Base-by-base conservation (phyloP, 192 early-diverging fungal species). In the Linnemannia schmuckeri region DNA sequence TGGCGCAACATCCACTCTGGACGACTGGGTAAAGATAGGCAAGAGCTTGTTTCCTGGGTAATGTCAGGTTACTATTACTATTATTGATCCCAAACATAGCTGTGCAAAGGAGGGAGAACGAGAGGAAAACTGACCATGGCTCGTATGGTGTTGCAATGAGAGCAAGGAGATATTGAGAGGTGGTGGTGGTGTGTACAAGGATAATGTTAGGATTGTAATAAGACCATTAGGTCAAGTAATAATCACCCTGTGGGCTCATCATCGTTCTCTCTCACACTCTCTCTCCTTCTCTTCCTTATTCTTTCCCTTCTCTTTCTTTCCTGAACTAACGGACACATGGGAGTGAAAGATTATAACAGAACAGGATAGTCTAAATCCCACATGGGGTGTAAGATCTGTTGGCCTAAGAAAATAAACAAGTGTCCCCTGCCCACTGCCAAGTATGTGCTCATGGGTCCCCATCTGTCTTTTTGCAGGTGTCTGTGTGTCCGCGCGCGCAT, bases 371-470 rank as follows among this genome's bases (percentile, higher is more conserved):
- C 24, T 61, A 61, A 61, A 33, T 66, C 27, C 30, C 61, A 61
- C 57, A 61, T 61, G 57, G 57, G 27, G 44, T 46, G 10, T 44
- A 44, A 44, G 44, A 44, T 12, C 4, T 46, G 13, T 46, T 46
- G 13, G 44, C 49, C 15, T 52, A 18, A 52, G 49, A 22, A 52
- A 52, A 52, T 33, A 66, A 66, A 66, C 61, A 66, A 66, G 61
- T 33, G 30, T 66, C 17, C 49, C 18, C 47, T 17, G 5, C 5
- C 20, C 49, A 6, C 18, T 22, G n/a, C 24, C 61, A 33, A 63
- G 61, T 30, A 66, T 33, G 13, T 66, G 61, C 61, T 66, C 61
- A 66, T 66, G 61, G 61, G 61, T 66, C 30, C 55, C n/a, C 27
- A 27, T 33, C 12, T 66, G 55, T 57, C 24, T 57, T 33, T 33